Evolutionary conservation across 345 rosid species (phyloP), one percentile per base, ranked within the genome.

Genomic region (Cardamine occulta): DNA sequence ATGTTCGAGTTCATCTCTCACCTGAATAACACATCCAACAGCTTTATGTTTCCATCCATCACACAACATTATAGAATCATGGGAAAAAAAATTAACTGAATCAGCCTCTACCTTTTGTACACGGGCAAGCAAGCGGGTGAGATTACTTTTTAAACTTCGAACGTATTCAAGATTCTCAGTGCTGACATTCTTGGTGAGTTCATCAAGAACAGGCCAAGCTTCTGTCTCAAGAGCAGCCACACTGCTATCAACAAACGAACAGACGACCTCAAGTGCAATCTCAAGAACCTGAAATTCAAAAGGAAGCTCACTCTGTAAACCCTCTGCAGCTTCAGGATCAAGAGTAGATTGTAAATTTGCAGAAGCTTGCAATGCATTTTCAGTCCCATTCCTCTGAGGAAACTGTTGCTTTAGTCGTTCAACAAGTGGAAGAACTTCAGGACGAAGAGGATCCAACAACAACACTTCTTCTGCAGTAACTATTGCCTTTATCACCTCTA

Each of bases 281-380:
- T 95, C 99, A 45, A 95, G 88, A 73, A 95, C 97, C 80, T 90
- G 96, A 84, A 95, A 88, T 80, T 92, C 99, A 63, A 95, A 95
- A 13, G 97, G 97, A 60, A 91, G 98, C 80, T 91, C 97, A 69
- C 84, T 74, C 66, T 90, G 93, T 65, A 85, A 79, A 10, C 97
- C 90, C 74, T 91, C 97, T 42, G 48, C 87, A 26, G 88, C 90
- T 78, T 90, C 97, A 1, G 89, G 88, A 63, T 79, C 79, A 72
- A 88, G 91, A 45, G 81, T 37, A 87, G 88, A 82, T 10, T 73
- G 86, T 24, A 80, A 81, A 47, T 82, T 82, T 0, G 79, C 57
- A 49, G 90, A 72, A 75, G 75, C 83, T 35, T 78, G 86, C 66
- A 52, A 19, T 12, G 49, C 24, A 42, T 26, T 73, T 15, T 79